Evolutionary conservation across 768 basidiomycete species (phyloP).

Genomic region (Trametes cinnabarina): DNA sequence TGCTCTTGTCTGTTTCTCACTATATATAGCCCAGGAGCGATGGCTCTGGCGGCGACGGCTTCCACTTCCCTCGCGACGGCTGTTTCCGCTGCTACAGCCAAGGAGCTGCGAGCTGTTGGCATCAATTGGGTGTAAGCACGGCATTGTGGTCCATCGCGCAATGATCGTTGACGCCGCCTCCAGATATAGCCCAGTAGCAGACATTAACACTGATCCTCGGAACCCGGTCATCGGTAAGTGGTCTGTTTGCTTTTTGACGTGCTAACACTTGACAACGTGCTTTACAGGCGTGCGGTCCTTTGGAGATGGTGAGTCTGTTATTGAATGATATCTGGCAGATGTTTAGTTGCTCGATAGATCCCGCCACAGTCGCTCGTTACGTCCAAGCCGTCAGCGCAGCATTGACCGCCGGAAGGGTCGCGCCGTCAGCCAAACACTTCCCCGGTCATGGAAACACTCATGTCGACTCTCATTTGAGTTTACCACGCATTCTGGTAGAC

Average conservation of each 20-base stretch:
- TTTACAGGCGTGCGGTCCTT: conserved; percentile 63
- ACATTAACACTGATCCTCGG: conserved; percentile 65
- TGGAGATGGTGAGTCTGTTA: conserved; percentile 59
- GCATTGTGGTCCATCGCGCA: neutral
- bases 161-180: neutral
- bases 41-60: conserved; percentile 61
- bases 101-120: conserved; percentile 57
- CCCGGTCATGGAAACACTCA: conserved; percentile 75
- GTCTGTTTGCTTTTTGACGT: neutral
- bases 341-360: conserved; percentile 39
- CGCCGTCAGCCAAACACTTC: conserved; percentile 68
- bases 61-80: conserved; percentile 44
- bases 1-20: neutral
- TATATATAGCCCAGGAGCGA: conserved; percentile 60
- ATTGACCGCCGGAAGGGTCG: conserved; percentile 47
- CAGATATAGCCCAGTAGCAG: conserved; percentile 58
- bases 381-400: conserved; percentile 48
- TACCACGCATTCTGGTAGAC: conserved; percentile 59
- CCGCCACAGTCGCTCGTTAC: conserved; percentile 48
- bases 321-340: neutral
- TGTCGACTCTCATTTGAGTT: conserved; percentile 65
- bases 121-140: conserved; percentile 62
- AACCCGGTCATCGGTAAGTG: conserved; percentile 70
- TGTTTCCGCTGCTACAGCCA: conserved; percentile 49
- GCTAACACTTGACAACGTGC: neutral